Evolutionary conservation across 306 rosid species (phyloP).

Genomic region (Castanea sativa): DNA sequence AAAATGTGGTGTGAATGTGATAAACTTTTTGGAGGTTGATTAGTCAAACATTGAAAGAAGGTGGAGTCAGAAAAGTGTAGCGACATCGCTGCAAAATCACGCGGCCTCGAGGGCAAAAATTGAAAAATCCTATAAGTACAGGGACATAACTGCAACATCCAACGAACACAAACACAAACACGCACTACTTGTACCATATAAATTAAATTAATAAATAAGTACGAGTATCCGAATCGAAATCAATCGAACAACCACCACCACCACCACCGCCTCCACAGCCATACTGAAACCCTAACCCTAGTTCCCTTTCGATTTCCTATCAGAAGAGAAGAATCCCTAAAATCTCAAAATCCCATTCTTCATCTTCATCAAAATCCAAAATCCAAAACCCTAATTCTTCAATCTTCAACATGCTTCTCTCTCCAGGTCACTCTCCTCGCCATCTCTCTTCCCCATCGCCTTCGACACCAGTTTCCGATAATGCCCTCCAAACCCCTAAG

Average conservation of each 20-base stretch:
- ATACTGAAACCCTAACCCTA: constrained; percentile 1
- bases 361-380: neutral
- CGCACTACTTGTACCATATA: too few relatives aligned
- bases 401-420: constrained; percentile 60
- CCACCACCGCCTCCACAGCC: too few relatives aligned
- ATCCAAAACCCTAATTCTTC: neutral
- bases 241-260: neutral
- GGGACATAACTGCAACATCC: neutral
- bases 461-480: constrained; percentile 27
- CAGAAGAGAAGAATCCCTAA: neutral
- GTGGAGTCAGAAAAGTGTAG: too few relatives aligned
- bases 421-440: constrained; percentile 95
- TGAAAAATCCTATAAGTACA: neutral
- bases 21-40: too few relatives aligned
- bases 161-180: neutral
- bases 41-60: too few relatives aligned
- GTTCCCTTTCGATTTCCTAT: neutral
- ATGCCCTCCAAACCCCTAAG: constrained; percentile 28
- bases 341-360: neutral
- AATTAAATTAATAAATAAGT: too few relatives aligned
- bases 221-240: neutral
- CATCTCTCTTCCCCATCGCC: constrained; percentile 81
- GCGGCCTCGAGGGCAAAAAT: neutral
- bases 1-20: too few relatives aligned
- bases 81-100: neutral